A percentile compares a stretch with the other conserved stretches of the same genome.
These are phyloP conservation scores for Boletellus ananas DNA, from an alignment of 768 basidiomycete species.

Conservation along the genomic window DNA sequence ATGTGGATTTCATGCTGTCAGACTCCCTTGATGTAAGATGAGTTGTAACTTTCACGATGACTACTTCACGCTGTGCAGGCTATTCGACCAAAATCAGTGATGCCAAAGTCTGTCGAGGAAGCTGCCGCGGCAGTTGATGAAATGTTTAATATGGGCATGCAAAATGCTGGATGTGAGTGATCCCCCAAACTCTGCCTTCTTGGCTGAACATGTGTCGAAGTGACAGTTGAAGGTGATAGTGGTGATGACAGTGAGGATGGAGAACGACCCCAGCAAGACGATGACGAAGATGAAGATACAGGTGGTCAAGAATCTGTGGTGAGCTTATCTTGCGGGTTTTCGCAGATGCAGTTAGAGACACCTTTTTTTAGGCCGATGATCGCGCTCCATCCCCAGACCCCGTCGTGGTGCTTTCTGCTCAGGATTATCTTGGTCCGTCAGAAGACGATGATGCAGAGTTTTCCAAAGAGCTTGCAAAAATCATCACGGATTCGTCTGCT, in stretches of 20 bases:
- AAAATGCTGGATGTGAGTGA: constrained; percentile 52
- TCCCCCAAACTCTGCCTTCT: neutral
- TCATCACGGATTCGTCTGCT: constrained; percentile 82
- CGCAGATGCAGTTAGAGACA: neutral
- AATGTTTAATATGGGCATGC: constrained; percentile 68
- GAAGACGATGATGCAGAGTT: constrained; percentile 93
- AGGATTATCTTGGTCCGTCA: constrained; percentile 76
- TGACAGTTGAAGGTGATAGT: constrained; percentile 35
- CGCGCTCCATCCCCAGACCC: constrained; percentile 82
- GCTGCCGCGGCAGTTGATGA: constrained; percentile 88
- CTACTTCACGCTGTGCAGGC: constrained; percentile 44
- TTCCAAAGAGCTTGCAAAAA: constrained; percentile 90
- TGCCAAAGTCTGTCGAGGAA: constrained; percentile 75
- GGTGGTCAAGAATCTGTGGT: constrained; percentile 52
- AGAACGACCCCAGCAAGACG: constrained; percentile 43
- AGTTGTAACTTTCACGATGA: neutral
- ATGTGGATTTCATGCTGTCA: constrained; percentile 94
- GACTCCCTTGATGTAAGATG: constrained; percentile 83
- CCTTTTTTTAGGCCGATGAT: constrained; percentile 44
- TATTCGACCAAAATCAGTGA: constrained; percentile 74
- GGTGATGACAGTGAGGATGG: constrained; percentile 55
- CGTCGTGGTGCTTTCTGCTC: constrained; percentile 64
- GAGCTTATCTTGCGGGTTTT: constrained; percentile 19
- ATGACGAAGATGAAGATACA: constrained; percentile 63
- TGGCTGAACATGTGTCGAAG: constrained; percentile 24